phyloP scores from a whole-genome alignment of 2,329 filamentous ascomycete genomes.

The Talaromyces sp. region DNA sequence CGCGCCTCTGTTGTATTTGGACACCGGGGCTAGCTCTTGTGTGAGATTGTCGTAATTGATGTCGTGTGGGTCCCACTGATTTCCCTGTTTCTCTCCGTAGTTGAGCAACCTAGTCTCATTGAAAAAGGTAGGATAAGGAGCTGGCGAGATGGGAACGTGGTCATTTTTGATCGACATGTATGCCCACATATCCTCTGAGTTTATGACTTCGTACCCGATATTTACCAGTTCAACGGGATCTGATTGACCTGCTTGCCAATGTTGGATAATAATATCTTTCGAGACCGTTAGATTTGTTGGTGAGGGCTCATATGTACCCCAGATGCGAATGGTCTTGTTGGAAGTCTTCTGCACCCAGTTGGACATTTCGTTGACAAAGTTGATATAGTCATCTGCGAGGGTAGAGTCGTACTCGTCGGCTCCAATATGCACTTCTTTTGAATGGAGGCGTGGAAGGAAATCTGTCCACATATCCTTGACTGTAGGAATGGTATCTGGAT shows the following conservation, averaged over 20 bases:
- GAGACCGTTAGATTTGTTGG: constrained; percentile 33
- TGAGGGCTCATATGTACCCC: constrained; percentile 51
- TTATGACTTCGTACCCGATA: constrained; percentile 47
- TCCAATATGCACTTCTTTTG: background rate
- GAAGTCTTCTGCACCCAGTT: constrained; percentile 37
- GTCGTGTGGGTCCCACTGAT: constrained; percentile 45
- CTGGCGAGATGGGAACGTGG: constrained; percentile 46
- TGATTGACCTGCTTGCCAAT: constrained; percentile 53
- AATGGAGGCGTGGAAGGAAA: background rate
- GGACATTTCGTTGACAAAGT: constrained; percentile 52
- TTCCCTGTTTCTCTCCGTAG: constrained; percentile 42
- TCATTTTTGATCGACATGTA: constrained; percentile 54
- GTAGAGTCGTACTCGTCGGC: background rate
- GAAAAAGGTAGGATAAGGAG: constrained; percentile 42
- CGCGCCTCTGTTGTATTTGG: constrained; percentile 41
- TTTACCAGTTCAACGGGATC: constrained; percentile 44
- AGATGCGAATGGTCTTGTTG: constrained; percentile 48
- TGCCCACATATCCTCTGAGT: constrained; percentile 51
- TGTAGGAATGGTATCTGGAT: constrained; percentile 50
- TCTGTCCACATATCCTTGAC: constrained; percentile 31
- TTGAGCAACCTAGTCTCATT: constrained; percentile 45
- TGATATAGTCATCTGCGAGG: constrained; percentile 14
- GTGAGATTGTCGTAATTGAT: constrained; percentile 47
- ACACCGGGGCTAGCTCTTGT: constrained; percentile 38
- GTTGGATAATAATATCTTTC: constrained; percentile 47